Conservation (phyloP, 768 basidiomycete genomes). For the Mycena amicta region DNA sequence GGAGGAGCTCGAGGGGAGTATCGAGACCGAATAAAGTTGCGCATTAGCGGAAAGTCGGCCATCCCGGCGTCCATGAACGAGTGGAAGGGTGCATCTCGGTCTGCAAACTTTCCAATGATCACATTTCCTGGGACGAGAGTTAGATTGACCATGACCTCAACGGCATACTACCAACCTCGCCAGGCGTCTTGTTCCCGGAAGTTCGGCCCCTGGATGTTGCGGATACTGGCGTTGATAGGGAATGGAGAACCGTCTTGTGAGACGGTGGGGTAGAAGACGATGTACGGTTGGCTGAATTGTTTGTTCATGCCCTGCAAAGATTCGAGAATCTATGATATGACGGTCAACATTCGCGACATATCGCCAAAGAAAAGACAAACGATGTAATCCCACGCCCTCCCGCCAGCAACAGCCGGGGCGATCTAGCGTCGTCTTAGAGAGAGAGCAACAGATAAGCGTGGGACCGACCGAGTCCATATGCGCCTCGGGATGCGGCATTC, state of each 20-base stretch:
- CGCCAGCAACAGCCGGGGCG: conserved; percentile 63
- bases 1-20: conserved; percentile 43
- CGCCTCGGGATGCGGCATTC: conserved; percentile 81
- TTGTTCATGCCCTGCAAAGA: conserved; percentile 79
- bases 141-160: neutral
- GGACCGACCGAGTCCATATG: conserved; percentile 74
- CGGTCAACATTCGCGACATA: conserved; percentile 10
- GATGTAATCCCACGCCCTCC: conserved; percentile 71
- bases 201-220: conserved; percentile 67
- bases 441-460: neutral
- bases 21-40: conserved; percentile 77
- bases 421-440: conserved; percentile 43
- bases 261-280: conserved; percentile 75
- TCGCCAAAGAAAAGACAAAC: conserved; percentile 40
- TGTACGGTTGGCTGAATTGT: conserved; percentile 78
- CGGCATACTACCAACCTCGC: conserved; percentile 43
- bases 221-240: conserved; percentile 75
- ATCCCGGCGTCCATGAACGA: conserved; percentile 76
- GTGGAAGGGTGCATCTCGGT: conserved; percentile 52
- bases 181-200: conserved; percentile 70
- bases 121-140: conserved; percentile 52
- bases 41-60: conserved; percentile 81
- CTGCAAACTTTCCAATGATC: conserved; percentile 64
- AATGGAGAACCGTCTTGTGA: conserved; percentile 84
- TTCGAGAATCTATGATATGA: conserved; percentile 58